Percentiles rank a stretch among this genome's conserved stretches.
phyloP scores from a whole-genome alignment of 371 early-diverging fungal genomes.

The Mortierella sp. region DNA sequence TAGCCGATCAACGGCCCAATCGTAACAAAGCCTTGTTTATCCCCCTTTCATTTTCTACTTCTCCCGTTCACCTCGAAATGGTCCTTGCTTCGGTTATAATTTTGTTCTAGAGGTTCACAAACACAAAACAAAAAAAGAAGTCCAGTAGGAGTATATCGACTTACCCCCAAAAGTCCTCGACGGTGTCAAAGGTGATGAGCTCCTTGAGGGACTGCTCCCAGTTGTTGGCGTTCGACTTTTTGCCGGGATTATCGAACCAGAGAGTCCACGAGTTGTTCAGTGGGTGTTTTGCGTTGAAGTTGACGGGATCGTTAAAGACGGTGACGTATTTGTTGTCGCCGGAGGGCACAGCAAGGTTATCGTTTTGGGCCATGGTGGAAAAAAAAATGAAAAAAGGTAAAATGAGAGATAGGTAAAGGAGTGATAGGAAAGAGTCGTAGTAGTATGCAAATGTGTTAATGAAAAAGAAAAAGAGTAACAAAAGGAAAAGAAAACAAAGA shows the following conservation, averaged over 20 bases:
- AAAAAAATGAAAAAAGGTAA: neutral
- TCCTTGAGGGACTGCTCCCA: conserved; percentile 94
- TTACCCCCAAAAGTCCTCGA: conserved; percentile 98
- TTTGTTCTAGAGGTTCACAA: no score
- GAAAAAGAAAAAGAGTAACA: conserved; percentile 4
- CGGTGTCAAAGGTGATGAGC: conserved; percentile 87
- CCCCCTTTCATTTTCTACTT: no score
- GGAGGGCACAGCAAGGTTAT: conserved; percentile 50
- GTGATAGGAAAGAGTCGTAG: no score
- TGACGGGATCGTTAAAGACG: conserved; percentile 68
- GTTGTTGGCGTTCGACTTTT: conserved; percentile 78
- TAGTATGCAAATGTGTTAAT: neutral
- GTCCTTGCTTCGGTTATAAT: no score
- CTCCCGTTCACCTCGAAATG: no score
- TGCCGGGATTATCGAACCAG: conserved; percentile 93
- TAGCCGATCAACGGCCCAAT: no score
- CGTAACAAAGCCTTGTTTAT: no score
- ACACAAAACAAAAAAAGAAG: neutral
- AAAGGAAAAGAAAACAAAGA: neutral
- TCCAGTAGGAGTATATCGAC: conserved; percentile 3
- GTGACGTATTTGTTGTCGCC: conserved; percentile 58
- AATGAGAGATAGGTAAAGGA: neutral
- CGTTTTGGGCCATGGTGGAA: conserved; percentile 27
- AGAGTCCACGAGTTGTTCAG: conserved; percentile 92
- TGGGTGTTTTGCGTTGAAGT: conserved; percentile 91